Base-by-base conservation (phyloP, 2,329 filamentous ascomycete genomes). In the Exserohilum rostratum region DNA sequence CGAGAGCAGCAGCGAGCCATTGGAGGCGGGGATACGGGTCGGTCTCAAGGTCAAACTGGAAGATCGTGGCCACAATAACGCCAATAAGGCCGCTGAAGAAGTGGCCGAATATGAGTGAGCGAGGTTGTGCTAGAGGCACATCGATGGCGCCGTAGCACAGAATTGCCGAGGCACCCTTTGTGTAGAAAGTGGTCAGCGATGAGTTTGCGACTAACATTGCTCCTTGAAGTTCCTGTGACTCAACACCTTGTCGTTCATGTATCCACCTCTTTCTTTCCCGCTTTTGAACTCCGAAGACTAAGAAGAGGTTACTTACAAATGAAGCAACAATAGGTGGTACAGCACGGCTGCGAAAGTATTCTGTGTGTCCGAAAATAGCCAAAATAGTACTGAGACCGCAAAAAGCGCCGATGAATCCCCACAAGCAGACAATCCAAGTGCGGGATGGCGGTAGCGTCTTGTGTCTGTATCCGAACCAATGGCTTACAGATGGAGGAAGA, bases 401-500 rank as follows among this genome's bases (percentile, higher is more conserved):
- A 50, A 80, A 73, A 6, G 76, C 74, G n/a, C 76, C 78, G 22
- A 80, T 55, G 49, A 79, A 77, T 2, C 76, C 75, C 63, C 76
- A 76, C 6, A 76, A 55, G 57, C 73, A 79, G 38, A 78, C 31
- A 66, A 64, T n/a, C 70, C 62, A 58, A 56, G 61, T 55, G 60
- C 54, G 65, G 12, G 69, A 67, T 6, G 71, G 61, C 30, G 67
- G 50, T n/a, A 60, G 47, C 9, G 70, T 56, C 30, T 69, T 58
- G 13, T 67, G 61, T 25, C 78, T 71, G 47, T 78, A 75, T 35
- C 79, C 79, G 5, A 96, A 77, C 68, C 90, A 88, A 64, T 85
- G 84, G n/a, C 89, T 83, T 22, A 93, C 67, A 1, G 83, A 83
- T 51, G 78, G 79, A 0, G 91, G 91, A 2, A 96, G 71, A 35